A percentile compares a stretch with the other conserved stretches of the same genome.
phyloP scores from a whole-genome alignment of 371 early-diverging fungal genomes.

The Mortierella sp. region DNA sequence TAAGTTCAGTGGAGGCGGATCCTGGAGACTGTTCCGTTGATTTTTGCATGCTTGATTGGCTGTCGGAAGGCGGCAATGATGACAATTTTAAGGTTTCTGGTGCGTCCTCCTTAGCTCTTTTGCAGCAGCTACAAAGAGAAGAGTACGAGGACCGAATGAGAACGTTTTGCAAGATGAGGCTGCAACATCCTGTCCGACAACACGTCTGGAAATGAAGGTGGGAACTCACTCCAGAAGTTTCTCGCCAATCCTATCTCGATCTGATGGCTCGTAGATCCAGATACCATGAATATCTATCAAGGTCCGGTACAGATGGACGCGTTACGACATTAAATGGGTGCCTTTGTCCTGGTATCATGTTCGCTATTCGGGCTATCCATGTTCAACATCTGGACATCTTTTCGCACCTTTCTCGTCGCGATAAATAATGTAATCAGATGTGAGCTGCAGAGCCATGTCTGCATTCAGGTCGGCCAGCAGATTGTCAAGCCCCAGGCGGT shows the following conservation, averaged over 20 bases:
- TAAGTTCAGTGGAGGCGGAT: constrained; percentile 1
- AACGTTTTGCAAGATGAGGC: not conserved
- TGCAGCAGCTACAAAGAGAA: constrained; percentile 14
- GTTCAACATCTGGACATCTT: not conserved
- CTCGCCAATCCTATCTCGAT: constrained; percentile 71
- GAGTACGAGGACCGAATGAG: not conserved
- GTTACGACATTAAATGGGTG: not conserved
- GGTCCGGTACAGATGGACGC: not conserved
- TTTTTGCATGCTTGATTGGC: not conserved
- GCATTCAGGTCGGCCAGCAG: constrained; percentile 65
- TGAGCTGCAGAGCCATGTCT: constrained; percentile 70
- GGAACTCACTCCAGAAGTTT: constrained; percentile 68
- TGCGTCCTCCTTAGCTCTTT: constrained; percentile 23
- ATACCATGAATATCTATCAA: constrained; percentile 70
- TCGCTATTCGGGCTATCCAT: too few relatives aligned
- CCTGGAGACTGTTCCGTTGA: not conserved
- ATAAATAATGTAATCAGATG: constrained; percentile 78
- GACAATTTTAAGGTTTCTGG: constrained; percentile 1
- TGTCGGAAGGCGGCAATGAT: not conserved
- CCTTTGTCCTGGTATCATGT: too few relatives aligned
- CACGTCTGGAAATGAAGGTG: too few relatives aligned
- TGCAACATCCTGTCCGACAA: too few relatives aligned
- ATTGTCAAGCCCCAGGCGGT: constrained; percentile 76
- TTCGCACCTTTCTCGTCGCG: constrained; percentile 67
- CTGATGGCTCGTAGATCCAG: constrained; percentile 79